Evolutionary conservation across 108 stramenopile genomes (phyloP).

Genomic region (Fistulifera pelliculosa): DNA sequence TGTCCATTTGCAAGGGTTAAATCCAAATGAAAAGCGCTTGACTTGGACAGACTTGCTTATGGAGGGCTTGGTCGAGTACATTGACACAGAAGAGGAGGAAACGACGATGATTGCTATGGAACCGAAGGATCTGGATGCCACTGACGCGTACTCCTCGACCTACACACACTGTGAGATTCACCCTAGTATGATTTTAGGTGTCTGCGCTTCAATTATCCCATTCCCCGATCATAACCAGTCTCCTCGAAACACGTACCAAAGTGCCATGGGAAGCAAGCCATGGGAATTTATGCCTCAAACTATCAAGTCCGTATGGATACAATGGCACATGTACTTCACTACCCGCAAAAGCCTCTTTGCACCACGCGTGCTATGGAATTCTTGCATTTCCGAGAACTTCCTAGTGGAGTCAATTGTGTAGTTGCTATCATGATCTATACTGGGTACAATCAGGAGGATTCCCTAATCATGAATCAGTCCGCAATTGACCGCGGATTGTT

Average conservation of each 20-base stretch:
- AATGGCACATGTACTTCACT: constrained; percentile 98
- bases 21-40: constrained; percentile 46
- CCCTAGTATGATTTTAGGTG: constrained; percentile 95
- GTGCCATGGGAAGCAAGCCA: constrained; percentile 91
- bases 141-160: constrained; percentile 85
- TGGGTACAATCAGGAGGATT: constrained; percentile 99
- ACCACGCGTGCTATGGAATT: constrained; percentile 98
- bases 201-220: constrained; percentile 95
- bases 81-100: constrained; percentile 99
- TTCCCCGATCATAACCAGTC: constrained; percentile 99
- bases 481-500: constrained; percentile 98
- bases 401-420: constrained; percentile 94
- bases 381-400: constrained; percentile 95
- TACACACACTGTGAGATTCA: constrained; percentile 99
- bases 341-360: constrained; percentile 98
- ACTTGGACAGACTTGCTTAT: constrained; percentile 88
- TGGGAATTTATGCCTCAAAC: constrained; percentile 96
- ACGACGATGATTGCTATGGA: constrained; percentile 99
- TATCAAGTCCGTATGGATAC: constrained; percentile 99
- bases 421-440: constrained; percentile 98
- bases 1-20: constrained; percentile 59
- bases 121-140: constrained; percentile 80
- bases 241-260: constrained; percentile 99
- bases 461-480: constrained; percentile 97
- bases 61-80: constrained; percentile 93